phyloP scores from a whole-genome alignment of 305 asterid species.

The Nicotiana rustica region DNA sequence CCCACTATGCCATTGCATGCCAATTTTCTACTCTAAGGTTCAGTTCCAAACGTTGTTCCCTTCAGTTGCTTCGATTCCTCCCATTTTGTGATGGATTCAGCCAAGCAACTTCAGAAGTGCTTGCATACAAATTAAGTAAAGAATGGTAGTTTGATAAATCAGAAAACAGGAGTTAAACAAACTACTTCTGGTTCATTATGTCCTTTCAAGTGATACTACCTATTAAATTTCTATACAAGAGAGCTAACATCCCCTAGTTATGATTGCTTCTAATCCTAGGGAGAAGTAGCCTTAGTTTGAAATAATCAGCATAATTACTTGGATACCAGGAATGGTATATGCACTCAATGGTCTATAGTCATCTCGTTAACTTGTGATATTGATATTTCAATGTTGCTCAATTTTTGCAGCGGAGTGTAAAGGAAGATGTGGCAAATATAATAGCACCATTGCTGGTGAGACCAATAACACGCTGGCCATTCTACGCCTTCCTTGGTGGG shows the following conservation, averaged over 20 bases:
- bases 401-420: slow-evolving; percentile 68
- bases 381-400: slow-evolving; percentile 3
- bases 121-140: not conserved
- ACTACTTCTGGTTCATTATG: not conserved
- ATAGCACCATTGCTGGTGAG: slow-evolving; percentile 75
- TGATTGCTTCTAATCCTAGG: not conserved
- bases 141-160: not conserved
- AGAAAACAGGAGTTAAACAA: not conserved
- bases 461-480: slow-evolving; percentile 99
- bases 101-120: slow-evolving; percentile 9
- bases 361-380: not conserved
- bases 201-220: not conserved
- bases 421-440: slow-evolving; percentile 80
- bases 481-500: slow-evolving; percentile 92
- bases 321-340: not conserved
- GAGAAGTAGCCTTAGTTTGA: too few species aligned
- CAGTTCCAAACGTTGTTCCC: not conserved
- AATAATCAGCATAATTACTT: not conserved
- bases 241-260: not conserved
- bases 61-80: not conserved
- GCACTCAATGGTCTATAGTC: not conserved
- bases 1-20: not conserved
- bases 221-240: not conserved
- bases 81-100: not conserved
- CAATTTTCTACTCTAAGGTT: not conserved